Evolutionary conservation across 495 filamentous ascomycete species (phyloP), one percentile per base, ranked within the genome.

Genomic region (Aspergillus funiculosus): DNA sequence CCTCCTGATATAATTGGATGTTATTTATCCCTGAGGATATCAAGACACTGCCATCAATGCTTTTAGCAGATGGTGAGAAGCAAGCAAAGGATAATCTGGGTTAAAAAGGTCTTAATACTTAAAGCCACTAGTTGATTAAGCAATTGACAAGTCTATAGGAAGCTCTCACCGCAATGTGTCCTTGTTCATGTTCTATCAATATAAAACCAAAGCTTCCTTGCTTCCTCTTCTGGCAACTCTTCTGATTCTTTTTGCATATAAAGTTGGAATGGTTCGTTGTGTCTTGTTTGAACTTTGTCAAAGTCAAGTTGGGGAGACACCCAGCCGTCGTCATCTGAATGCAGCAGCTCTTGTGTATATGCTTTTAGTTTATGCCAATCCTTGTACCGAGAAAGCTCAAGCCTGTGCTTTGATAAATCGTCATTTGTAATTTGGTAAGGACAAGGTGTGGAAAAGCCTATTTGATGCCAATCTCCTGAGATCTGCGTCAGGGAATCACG

Each of bases 311-410:
- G 44, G 0, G 60, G 62, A 0, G 53, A 26, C 4, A 63, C 48
- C 58, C 60, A 66, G 0, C 62, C 60, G 8, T 59, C 53, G 27
- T 56, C 57, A 54, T 66, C 60, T 10, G 58, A 53, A 4, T 57
- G 42, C 22, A 66, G 53, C 48, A 54, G 28, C 43, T 62, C 49
- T 35, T 56, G 50, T 4, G 58, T 61, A 25, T 60, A 52, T 15
- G 41, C 36, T 27, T 55, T 50, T 10, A 61, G 36, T 14, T 48
- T 47, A 15, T 56, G 48, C 54, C 53, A 66, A 30, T 59, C 50
- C 10, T 47, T 31, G 37, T 64, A 64, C 35, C 52, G 39, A 19
- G 24, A 18, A 37, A 55, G 49, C 43, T 60, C 37, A 3, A 24
- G 34, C 11, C 45, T 43, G 39, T 62, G 58, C 26, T 35, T 37